These are phyloP conservation scores for Sarocladium strictum DNA, from an alignment of 2,329 filamentous ascomycete genomes.

Conservation along the genomic window DNA sequence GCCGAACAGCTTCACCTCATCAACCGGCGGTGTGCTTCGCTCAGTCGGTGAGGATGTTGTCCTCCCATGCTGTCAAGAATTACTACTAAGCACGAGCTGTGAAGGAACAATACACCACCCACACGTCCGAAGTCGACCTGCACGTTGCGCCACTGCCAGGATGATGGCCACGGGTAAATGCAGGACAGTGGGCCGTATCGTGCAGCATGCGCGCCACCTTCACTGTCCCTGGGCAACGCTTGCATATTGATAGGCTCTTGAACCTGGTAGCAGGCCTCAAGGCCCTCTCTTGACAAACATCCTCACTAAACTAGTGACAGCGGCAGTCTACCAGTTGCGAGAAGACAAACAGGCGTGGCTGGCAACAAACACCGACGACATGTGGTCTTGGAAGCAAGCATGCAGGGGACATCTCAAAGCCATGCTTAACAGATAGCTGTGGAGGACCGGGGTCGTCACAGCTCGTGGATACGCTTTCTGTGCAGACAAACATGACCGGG, in stretches of 20 bases:
- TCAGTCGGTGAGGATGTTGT: background rate
- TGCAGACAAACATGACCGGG: constrained; percentile 1
- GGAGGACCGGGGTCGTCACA: background rate
- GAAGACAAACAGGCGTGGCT: background rate
- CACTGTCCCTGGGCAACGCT: background rate
- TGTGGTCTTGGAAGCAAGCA: background rate
- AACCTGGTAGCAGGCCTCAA: too few species aligned
- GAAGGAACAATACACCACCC: background rate
- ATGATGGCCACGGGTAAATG: background rate
- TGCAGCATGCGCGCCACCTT: background rate
- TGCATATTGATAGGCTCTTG: background rate
- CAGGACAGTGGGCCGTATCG: constrained; percentile 1
- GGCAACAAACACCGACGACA: background rate
- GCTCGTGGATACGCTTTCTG: background rate
- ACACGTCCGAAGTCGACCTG: background rate
- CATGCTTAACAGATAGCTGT: background rate
- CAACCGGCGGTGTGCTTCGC: background rate
- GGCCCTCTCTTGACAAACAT: background rate
- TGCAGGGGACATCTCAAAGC: too few species aligned
- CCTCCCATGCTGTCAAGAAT: background rate
- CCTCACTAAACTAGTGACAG: background rate
- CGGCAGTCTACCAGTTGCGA: background rate
- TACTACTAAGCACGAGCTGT: background rate
- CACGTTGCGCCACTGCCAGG: background rate
- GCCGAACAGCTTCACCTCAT: too few species aligned